A percentile compares a stretch with the other conserved stretches of the same genome.
These are phyloP conservation scores for Venturia effusa DNA, from an alignment of 2,329 filamentous ascomycete genomes.

Conservation along the genomic window DNA sequence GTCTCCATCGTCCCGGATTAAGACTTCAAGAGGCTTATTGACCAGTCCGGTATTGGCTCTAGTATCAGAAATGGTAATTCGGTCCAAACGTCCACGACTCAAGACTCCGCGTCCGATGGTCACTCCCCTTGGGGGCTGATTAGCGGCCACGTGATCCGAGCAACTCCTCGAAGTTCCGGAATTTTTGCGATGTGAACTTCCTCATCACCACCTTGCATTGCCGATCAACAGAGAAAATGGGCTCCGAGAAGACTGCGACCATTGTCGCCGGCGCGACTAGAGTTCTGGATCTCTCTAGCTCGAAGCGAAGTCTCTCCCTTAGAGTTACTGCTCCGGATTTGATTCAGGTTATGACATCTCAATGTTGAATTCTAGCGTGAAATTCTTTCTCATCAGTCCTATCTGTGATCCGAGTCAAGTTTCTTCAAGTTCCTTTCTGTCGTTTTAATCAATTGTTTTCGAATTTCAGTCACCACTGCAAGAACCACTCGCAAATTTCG, in stretches of 20 bases:
- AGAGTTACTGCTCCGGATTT: not conserved
- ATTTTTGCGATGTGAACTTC: not conserved
- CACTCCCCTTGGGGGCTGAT: no score
- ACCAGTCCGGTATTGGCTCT: not conserved
- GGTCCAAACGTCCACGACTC: not conserved
- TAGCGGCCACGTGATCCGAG: not conserved
- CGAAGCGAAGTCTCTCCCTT: no score
- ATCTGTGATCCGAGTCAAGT: not conserved
- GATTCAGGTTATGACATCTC: not conserved
- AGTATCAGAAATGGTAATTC: not conserved
- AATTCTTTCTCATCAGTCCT: not conserved
- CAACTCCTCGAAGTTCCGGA: no score
- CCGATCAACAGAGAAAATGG: not conserved
- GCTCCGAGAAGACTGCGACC: not conserved
- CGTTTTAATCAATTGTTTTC: not conserved
- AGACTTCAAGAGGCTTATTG: not conserved
- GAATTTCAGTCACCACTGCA: not conserved
- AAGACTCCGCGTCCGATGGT: not conserved
- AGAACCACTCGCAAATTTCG: not conserved
- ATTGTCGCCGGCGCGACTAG: not conserved
- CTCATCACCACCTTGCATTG: not conserved
- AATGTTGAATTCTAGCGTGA: not conserved
- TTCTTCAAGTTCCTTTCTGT: not conserved
- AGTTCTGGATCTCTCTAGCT: not conserved
- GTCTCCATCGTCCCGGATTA: not conserved